Percentiles rank a stretch among this genome's conserved stretches.
These are phyloP conservation scores for Coemansia aciculifera DNA, from an alignment of 192 early-diverging fungal species.

Conservation along the genomic window DNA sequence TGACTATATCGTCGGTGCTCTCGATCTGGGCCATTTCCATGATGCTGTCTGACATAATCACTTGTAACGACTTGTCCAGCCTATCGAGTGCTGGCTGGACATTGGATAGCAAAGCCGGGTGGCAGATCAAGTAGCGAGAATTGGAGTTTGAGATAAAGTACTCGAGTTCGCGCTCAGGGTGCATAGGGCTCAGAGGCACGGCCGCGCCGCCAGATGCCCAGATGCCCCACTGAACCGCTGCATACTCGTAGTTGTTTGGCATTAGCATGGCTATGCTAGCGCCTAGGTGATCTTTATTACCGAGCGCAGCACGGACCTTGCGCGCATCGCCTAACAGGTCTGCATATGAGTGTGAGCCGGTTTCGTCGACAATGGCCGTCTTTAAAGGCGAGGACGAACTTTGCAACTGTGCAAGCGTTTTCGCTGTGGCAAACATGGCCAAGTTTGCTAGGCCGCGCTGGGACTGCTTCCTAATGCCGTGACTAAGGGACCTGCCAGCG, in stretches of 20 bases:
- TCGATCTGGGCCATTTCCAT: slow-evolving; percentile 9
- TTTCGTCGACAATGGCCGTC: slow-evolving; percentile 41
- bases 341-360: slow-evolving; percentile 41
- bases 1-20: slow-evolving; percentile 6
- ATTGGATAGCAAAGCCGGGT: slow-evolving; percentile 43
- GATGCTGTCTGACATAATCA: slow-evolving; percentile 26
- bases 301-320: slow-evolving; percentile 36
- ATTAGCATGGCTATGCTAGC: slow-evolving; percentile 52
- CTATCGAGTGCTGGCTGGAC: slow-evolving; percentile 42
- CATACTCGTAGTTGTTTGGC: slow-evolving; percentile 66
- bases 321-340: slow-evolving; percentile 43
- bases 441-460: slow-evolving; percentile 36
- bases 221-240: slow-evolving; percentile 67
- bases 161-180: slow-evolving; percentile 74
- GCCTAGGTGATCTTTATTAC: slow-evolving; percentile 25
- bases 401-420: slow-evolving; percentile 22
- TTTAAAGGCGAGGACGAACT: slow-evolving; percentile 10
- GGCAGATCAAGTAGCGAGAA: slow-evolving; percentile 61
- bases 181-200: slow-evolving; percentile 71
- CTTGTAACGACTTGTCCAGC: slow-evolving; percentile 16
- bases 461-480: neutral
- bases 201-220: slow-evolving; percentile 81
- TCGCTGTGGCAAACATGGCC: slow-evolving; percentile 43
- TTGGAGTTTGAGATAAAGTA: slow-evolving; percentile 74
- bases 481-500: neutral